A percentile compares a stretch with the other conserved stretches of the same genome.
Conservation (phyloP, 208 protist species). For the Paratrypanosoma confusum region DNA sequence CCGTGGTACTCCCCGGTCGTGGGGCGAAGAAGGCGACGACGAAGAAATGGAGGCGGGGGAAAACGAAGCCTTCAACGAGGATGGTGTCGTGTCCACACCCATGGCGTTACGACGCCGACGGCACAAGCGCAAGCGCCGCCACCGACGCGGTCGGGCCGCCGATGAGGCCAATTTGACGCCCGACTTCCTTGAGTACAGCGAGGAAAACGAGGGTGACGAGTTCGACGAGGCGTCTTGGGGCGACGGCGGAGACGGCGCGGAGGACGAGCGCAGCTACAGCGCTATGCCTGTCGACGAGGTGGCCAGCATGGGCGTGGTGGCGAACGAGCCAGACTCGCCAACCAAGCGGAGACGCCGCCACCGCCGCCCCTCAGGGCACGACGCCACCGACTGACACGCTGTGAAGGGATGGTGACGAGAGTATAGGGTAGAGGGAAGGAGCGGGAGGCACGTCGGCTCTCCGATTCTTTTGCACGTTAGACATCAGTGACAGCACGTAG, state of each 20-base stretch:
- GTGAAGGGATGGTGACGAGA: too few species aligned
- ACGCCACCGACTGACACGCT: not conserved
- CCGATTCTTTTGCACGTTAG: too few species aligned
- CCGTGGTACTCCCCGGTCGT: too few species aligned
- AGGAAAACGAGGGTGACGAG: constrained; percentile 1
- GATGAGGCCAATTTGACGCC: not conserved
- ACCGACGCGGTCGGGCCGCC: constrained; percentile 1
- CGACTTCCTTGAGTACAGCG: not conserved
- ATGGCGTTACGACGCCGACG: constrained; percentile 2
- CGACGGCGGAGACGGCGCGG: constrained; percentile 1
- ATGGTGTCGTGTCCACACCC: not conserved
- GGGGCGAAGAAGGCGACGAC: not conserved
- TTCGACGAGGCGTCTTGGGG: too few species aligned
- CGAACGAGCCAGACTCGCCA: not conserved
- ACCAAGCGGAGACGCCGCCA: constrained; percentile 1
- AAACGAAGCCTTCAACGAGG: constrained; percentile 2
- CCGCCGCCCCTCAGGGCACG: not conserved
- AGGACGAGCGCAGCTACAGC: constrained; percentile 6
- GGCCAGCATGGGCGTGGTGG: too few species aligned
- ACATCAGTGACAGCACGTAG: too few species aligned
- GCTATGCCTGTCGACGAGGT: constrained; percentile 6
- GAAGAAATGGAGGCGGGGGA: constrained; percentile 1
- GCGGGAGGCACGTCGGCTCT: too few species aligned
- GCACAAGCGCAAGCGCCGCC: constrained; percentile 16
- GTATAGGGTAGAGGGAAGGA: too few species aligned